These are phyloP conservation scores for Hura crepitans DNA, from an alignment of 441 rosid genomes.

Conservation along the genomic window DNA sequence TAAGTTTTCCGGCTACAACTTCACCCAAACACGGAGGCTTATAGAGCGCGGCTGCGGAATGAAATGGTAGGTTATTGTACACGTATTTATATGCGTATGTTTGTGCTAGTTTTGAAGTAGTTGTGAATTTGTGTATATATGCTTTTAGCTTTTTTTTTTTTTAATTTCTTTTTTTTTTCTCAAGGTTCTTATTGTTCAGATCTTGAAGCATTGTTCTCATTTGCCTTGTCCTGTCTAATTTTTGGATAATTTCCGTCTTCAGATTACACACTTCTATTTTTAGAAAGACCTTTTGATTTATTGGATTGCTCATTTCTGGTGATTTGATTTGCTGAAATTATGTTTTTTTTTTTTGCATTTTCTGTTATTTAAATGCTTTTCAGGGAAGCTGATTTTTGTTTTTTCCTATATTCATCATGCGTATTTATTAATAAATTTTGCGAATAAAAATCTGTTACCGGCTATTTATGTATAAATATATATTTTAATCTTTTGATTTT, in stretches of 20 bases:
- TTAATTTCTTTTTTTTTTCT: not conserved
- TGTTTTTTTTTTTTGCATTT: not conserved
- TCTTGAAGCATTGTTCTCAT: conserved; percentile 27
- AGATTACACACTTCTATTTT: conserved; percentile 1
- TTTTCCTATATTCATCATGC: not conserved
- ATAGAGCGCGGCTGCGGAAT: conserved; percentile 54
- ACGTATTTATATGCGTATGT: conserved; percentile 10
- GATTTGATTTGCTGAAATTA: conserved; percentile 9
- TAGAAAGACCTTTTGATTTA: conserved; percentile 7
- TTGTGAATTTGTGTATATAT: not conserved
- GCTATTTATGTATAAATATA: not conserved
- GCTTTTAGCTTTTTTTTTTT: not conserved
- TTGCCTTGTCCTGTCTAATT: conserved; percentile 1
- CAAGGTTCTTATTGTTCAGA: conserved; percentile 20
- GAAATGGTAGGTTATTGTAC: conserved; percentile 64
- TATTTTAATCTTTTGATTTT: not conserved
- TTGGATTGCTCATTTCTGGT: not conserved
- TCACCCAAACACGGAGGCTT: conserved; percentile 52
- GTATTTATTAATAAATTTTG: not conserved
- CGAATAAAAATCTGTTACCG: not conserved
- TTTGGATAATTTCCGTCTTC: conserved; percentile 4
- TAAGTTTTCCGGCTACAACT: conserved; percentile 25
- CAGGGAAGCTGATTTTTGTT: not conserved
- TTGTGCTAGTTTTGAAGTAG: not conserved
- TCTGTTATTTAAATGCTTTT: conserved; percentile 8